phyloP scores from a whole-genome alignment of 371 early-diverging fungal genomes.

The Circinella minor region DNA sequence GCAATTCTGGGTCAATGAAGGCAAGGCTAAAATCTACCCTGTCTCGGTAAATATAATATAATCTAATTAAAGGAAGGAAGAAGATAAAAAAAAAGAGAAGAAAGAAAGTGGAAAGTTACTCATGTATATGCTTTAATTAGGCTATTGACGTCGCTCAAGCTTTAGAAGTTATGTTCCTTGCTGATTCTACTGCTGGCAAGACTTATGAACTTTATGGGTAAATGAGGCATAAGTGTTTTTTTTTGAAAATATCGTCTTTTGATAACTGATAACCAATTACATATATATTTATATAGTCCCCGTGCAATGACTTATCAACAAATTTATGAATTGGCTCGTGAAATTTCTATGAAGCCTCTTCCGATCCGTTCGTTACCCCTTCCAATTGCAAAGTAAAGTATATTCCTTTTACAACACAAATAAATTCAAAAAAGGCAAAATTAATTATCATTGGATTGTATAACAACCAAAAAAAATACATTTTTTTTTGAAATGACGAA shows the following conservation, averaged over 20 bases:
- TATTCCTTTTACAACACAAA: too few species aligned
- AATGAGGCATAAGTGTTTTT: neutral
- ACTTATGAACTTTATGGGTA: constrained; percentile 91
- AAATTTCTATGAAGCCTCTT: constrained; percentile 69
- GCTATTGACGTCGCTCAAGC: constrained; percentile 90
- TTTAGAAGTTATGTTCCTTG: constrained; percentile 74
- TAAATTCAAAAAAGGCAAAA: neutral
- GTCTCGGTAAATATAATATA: constrained; percentile 60
- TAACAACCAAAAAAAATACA: neutral
- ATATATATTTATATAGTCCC: constrained; percentile 36
- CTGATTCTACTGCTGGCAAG: constrained; percentile 79
- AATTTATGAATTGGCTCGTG: constrained; percentile 77
- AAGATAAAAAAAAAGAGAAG: too few species aligned
- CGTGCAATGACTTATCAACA: constrained; percentile 75
- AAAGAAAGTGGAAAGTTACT: too few species aligned
- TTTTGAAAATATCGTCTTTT: neutral
- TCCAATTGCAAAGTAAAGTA: constrained; percentile 63
- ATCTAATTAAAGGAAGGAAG: too few species aligned
- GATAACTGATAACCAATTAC: neutral
- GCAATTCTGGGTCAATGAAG: constrained; percentile 76
- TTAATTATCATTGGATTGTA: neutral
- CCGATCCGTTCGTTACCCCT: constrained; percentile 73
- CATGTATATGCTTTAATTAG: constrained; percentile 25
- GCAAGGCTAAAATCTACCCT: constrained; percentile 80
- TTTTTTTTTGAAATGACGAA: neutral